Base-by-base conservation (phyloP, 345 rosid species). In the thale cress (Arabidopsis thaliana) region DNA sequence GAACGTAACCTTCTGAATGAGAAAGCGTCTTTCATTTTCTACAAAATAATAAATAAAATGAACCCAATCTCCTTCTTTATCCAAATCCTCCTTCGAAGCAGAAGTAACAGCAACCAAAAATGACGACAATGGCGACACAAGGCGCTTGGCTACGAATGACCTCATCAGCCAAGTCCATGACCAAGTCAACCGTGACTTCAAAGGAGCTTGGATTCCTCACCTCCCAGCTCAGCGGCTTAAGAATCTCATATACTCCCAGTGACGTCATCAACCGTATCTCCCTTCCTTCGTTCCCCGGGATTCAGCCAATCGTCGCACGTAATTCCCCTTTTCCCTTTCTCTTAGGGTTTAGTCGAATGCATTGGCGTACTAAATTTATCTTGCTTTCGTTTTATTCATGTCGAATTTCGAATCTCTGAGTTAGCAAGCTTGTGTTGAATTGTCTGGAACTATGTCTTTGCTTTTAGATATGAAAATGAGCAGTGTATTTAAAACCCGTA, bases 251-350 rank as follows among this genome's bases (percentile, higher is more conserved):
- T 37, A 58, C 52, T 65, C 55, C 63, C 1, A 66, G 48, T 50
- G 40, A 65, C 59, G 52, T 70, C 65, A 25, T 57, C 65, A 74
- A 36, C 3, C 87, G 83, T 48, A 57, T 77, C 63, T 70, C 86
- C 59, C 37, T 82, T 33, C 78, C 84, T 84, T 72, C 81, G 62
- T 32, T 74, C 22, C 84, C 89, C 7, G 68, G 79, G 70, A 70
- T 86, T 49, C 91, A 79, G 65, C 94, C 97, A 22, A 78, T 78
- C 1, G 83, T 90, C 73, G 98, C 96, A n/a, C 93, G 97, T 93
- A 84, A 79, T 61, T 65, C 60, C 58, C 56, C 36, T 34, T 4
- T 16, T 4, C 5, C 71, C 45, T 33, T 38, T 33, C 32, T 14
- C 12, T 46, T 6, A 1, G 14, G 25, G 4, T 23, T 63, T 50